Percentiles rank a stretch among this genome's conserved stretches.
phyloP scores from a whole-genome alignment of 345 rosid genomes.

The Durio zibethinus region DNA sequence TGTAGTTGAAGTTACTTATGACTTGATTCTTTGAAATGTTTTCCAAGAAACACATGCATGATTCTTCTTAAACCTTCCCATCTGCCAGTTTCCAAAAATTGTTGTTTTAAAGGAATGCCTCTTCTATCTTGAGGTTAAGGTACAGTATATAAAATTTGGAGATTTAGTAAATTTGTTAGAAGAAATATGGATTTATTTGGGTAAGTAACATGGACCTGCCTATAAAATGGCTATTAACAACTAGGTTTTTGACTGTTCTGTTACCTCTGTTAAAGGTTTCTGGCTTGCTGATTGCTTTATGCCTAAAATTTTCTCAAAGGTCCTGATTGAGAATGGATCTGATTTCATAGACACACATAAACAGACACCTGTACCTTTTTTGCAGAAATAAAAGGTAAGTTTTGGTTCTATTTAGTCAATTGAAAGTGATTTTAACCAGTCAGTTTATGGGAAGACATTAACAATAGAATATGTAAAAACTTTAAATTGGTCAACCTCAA shows the following conservation, averaged over 20 bases:
- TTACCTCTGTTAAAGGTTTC: not conserved
- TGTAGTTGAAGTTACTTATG: not conserved
- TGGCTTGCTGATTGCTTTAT: not conserved
- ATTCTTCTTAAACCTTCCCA: not conserved
- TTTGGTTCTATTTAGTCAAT: not conserved
- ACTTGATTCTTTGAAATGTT: not conserved
- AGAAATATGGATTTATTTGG: not conserved
- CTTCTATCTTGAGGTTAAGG: not conserved
- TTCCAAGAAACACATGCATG: not conserved
- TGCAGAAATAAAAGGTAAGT: not conserved
- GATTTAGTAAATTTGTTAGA: not conserved
- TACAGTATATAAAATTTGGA: not conserved
- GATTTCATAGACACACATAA: not conserved
- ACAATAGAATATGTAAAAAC: not conserved
- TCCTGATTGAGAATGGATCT: constrained; percentile 3
- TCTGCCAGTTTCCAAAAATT: not conserved
- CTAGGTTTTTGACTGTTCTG: not conserved
- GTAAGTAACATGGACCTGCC: not conserved
- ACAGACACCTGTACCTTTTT: not conserved
- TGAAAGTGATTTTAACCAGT: not conserved
- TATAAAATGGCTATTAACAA: not conserved
- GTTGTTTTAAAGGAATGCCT: not conserved
- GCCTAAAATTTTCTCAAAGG: not conserved
- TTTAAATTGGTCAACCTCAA: not conserved
- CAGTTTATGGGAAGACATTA: not conserved